A percentile compares a stretch with the other conserved stretches of the same genome.
These are phyloP conservation scores for Claviceps paspali DNA, from an alignment of 2,329 filamentous ascomycete genomes.

Conservation along the genomic window DNA sequence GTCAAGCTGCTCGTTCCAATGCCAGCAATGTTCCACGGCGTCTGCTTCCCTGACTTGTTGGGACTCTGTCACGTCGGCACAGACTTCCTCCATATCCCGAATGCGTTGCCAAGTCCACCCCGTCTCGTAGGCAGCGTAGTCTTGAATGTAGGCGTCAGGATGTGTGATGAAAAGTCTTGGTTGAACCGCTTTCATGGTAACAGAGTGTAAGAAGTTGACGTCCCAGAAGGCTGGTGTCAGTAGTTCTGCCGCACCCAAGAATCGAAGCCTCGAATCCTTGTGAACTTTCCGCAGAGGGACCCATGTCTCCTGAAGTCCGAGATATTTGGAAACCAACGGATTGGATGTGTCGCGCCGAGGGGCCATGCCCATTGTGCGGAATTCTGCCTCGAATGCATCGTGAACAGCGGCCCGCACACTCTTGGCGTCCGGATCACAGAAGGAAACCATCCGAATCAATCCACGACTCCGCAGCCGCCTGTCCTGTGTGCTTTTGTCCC, in stretches of 20 bases:
- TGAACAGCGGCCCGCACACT: slow-evolving; percentile 52
- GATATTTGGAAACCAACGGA: slow-evolving; percentile 25
- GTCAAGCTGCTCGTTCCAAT: slow-evolving; percentile 50
- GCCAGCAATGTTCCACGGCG: slow-evolving; percentile 51
- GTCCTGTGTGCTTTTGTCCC: slow-evolving; percentile 46
- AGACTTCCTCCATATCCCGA: slow-evolving; percentile 43
- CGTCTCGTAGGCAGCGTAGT: slow-evolving; percentile 32
- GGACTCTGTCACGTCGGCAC: slow-evolving; percentile 28
- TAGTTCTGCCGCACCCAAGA: slow-evolving; percentile 58
- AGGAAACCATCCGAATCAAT: slow-evolving; percentile 46
- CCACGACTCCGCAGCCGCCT: slow-evolving; percentile 62
- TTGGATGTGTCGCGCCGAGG: slow-evolving; percentile 14
- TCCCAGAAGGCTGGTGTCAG: slow-evolving; percentile 58
- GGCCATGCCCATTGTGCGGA: slow-evolving; percentile 28
- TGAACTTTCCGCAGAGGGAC: slow-evolving; percentile 65
- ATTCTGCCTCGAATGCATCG: slow-evolving; percentile 43
- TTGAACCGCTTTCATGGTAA: slow-evolving; percentile 56
- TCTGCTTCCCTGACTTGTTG: slow-evolving; percentile 44
- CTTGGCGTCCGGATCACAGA: slow-evolving; percentile 48
- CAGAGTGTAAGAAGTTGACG: slow-evolving; percentile 51
- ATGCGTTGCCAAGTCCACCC: slow-evolving; percentile 60
- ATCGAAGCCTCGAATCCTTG: slow-evolving; percentile 56
- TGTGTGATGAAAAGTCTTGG: slow-evolving; percentile 64
- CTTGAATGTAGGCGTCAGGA: slow-evolving; percentile 58
- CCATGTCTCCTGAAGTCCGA: slow-evolving; percentile 52